These are phyloP conservation scores for Echria macrotheca DNA, from an alignment of 495 filamentous ascomycete genomes.

Conservation along the genomic window DNA sequence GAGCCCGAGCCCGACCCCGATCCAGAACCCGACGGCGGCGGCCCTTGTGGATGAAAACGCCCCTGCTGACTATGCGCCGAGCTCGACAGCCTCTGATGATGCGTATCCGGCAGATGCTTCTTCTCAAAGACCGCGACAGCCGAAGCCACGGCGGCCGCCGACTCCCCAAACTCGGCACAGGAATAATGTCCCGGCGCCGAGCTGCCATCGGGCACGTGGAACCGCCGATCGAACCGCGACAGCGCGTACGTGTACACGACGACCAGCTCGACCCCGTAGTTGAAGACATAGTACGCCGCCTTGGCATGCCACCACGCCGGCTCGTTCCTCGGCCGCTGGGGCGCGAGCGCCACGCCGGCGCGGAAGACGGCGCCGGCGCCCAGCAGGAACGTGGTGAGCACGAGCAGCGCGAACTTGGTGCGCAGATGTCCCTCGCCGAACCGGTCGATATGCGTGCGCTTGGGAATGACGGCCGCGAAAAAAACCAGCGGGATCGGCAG, in stretches of 20 bases:
- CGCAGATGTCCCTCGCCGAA: constrained; percentile 66
- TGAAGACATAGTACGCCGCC: constrained; percentile 74
- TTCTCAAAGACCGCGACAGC: constrained; percentile 9
- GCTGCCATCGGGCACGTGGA: constrained; percentile 57
- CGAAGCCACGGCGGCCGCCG: not conserved
- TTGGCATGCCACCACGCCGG: constrained; percentile 66
- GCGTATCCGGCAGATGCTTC: too few species aligned
- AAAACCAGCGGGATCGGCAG: constrained; percentile 63
- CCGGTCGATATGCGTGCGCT: constrained; percentile 51
- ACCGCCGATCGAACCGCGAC: constrained; percentile 64
- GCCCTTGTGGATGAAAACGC: not conserved
- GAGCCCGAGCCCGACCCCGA: too few species aligned
- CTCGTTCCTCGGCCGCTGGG: constrained; percentile 44
- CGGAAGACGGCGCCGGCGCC: constrained; percentile 69
- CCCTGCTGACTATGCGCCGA: not conserved
- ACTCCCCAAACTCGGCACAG: not conserved
- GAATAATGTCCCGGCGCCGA: constrained; percentile 38
- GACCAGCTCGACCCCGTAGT: constrained; percentile 65
- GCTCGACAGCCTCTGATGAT: too few species aligned
- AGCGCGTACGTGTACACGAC: constrained; percentile 61
- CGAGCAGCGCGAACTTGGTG: constrained; percentile 60
- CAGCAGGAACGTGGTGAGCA: constrained; percentile 49
- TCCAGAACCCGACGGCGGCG: not conserved
- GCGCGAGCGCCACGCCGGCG: constrained; percentile 50
- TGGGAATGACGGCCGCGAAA: constrained; percentile 45